These are phyloP conservation scores for Trichophaea hybrida DNA, from an alignment of 2,329 filamentous ascomycete species.

Conservation along the genomic window DNA sequence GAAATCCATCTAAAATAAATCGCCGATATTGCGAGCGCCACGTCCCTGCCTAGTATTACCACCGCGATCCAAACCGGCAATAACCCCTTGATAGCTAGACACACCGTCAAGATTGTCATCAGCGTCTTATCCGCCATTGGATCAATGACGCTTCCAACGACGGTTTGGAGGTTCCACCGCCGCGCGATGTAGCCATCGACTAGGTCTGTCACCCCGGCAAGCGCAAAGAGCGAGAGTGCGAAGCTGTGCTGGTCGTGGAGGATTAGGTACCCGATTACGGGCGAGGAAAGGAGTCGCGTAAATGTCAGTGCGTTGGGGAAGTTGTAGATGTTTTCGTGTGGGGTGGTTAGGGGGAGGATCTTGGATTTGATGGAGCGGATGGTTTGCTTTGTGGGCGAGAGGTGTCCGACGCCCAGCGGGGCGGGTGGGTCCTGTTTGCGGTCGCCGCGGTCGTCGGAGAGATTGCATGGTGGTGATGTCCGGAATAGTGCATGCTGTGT, in stretches of 20 bases:
- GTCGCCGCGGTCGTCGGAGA: background rate
- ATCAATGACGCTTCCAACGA: conserved; percentile 87
- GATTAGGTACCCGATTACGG: conserved; percentile 75
- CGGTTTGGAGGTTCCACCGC: conserved; percentile 73
- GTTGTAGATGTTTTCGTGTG: conserved; percentile 88
- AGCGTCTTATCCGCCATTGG: conserved; percentile 94
- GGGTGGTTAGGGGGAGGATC: conserved; percentile 25
- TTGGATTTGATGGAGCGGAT: conserved; percentile 1
- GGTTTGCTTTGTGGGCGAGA: background rate
- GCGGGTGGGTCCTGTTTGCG: background rate
- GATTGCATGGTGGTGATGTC: background rate
- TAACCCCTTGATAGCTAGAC: conserved; percentile 65
- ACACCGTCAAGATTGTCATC: conserved; percentile 85
- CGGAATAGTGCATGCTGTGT: background rate
- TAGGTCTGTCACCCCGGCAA: conserved; percentile 80
- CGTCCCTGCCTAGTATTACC: conserved; percentile 83
- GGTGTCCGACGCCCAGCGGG: too few relatives aligned
- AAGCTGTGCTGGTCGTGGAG: conserved; percentile 65
- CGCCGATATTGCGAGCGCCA: conserved; percentile 66
- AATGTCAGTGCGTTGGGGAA: conserved; percentile 89
- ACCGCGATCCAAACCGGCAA: conserved; percentile 76
- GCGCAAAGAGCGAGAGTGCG: conserved; percentile 75
- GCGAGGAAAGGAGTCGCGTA: conserved; percentile 68
- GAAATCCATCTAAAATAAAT: conserved; percentile 96
- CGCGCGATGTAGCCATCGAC: conserved; percentile 91